phyloP scores from a whole-genome alignment of 1,284 basidiomycete species.

The Phylloporus gajari region DNA sequence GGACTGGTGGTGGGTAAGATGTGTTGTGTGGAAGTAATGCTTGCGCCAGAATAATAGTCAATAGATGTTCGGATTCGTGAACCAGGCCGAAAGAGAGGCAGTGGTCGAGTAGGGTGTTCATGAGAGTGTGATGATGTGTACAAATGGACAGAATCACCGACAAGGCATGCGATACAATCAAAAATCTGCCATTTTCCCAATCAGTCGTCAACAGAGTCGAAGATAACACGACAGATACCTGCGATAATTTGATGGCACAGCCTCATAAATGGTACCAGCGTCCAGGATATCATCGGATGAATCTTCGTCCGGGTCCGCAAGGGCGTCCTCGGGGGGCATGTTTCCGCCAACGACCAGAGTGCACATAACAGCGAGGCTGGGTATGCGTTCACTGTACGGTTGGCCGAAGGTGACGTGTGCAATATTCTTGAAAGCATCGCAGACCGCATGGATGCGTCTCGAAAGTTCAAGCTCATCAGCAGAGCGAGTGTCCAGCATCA shows the following conservation, averaged over 20 bases:
- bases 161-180: constrained; percentile 62
- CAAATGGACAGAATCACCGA: constrained; percentile 57
- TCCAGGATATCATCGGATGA: constrained; percentile 41
- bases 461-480: constrained; percentile 56
- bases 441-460: constrained; percentile 60
- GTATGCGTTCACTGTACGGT: constrained; percentile 35
- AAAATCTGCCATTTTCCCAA: constrained; percentile 48
- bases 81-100: constrained; percentile 53
- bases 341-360: constrained; percentile 58
- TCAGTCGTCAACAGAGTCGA: constrained; percentile 12
- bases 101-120: constrained; percentile 59
- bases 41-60: constrained; percentile 52
- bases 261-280: constrained; percentile 58
- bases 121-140: constrained; percentile 56
- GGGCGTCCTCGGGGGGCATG: constrained; percentile 44
- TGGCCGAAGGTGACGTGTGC: constrained; percentile 46
- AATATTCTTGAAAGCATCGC: constrained; percentile 64
- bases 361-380: constrained; percentile 60
- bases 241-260: constrained; percentile 59
- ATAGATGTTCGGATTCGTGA: constrained; percentile 55
- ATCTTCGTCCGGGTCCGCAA: constrained; percentile 40
- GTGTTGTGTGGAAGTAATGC: constrained; percentile 38
- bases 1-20: constrained; percentile 39
- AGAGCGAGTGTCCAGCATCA: constrained; percentile 50
- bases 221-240: constrained; percentile 47